phyloP scores from a whole-genome alignment of 1,139 yeast genomes.

The Nakaseomyces bracarensis region DNA sequence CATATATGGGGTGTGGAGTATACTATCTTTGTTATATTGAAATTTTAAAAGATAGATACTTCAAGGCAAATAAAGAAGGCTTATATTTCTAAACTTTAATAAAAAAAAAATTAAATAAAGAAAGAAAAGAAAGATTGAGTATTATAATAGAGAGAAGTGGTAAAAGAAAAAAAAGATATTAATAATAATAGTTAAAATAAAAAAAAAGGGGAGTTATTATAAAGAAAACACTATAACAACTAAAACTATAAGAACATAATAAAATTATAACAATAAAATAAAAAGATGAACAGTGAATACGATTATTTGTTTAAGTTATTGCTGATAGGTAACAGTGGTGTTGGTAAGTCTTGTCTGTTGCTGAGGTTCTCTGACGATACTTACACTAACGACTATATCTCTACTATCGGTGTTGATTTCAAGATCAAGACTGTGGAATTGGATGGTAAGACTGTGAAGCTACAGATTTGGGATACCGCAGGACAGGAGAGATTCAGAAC shows the following conservation, averaged over 20 bases:
- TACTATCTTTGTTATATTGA: too few species aligned
- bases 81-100: too few species aligned
- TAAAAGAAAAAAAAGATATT: too few species aligned
- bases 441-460: constrained; percentile 93
- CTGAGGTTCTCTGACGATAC: constrained; percentile 96
- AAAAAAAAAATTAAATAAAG: too few species aligned
- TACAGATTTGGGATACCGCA: constrained; percentile 99
- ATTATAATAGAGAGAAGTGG: too few species aligned
- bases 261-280: neutral
- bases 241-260: neutral
- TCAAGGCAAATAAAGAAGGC: too few species aligned
- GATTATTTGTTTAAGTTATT: constrained; percentile 90
- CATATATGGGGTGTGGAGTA: too few species aligned
- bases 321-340: constrained; percentile 97
- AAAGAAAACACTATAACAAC: too few species aligned
- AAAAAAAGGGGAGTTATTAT: too few species aligned
- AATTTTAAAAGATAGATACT: too few species aligned
- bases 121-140: too few species aligned
- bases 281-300: constrained; percentile 74
- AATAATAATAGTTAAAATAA: too few species aligned
- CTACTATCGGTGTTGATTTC: constrained; percentile 97
- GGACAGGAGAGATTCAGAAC: constrained; percentile 98
- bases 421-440: constrained; percentile 94
- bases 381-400: constrained; percentile 92
- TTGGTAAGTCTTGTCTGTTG: constrained; percentile 91